phyloP scores from a whole-genome alignment of 2,329 filamentous ascomycete genomes.

The Exophiala mesophila region DNA sequence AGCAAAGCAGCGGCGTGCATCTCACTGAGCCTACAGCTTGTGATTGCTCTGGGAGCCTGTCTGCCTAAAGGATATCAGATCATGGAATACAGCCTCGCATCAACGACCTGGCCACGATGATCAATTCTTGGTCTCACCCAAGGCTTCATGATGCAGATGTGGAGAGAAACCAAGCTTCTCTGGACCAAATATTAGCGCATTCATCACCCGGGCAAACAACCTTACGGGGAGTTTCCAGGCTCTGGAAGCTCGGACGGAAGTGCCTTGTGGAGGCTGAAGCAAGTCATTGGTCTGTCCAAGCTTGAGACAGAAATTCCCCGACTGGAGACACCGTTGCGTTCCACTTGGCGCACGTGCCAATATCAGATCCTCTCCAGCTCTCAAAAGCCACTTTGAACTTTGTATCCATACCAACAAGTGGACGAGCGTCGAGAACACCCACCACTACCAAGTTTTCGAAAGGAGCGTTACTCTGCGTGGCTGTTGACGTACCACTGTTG shows the following conservation, averaged over 20 bases:
- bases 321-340: slow-evolving; percentile 1
- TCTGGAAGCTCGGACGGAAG: not conserved
- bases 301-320: not conserved
- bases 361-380: slow-evolving; percentile 1
- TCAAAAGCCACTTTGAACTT: slow-evolving; percentile 3
- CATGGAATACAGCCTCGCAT: too few species aligned
- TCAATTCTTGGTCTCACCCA: too few species aligned
- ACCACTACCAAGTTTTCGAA: too few species aligned
- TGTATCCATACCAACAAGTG: slow-evolving; percentile 18
- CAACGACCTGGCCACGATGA: too few species aligned
- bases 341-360: slow-evolving; percentile 4
- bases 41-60: too few species aligned
- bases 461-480: too few species aligned
- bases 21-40: too few species aligned
- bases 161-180: not conserved
- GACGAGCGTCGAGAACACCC: slow-evolving; percentile 9
- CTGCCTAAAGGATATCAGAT: too few species aligned
- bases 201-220: not conserved
- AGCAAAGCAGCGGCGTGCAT: too few species aligned
- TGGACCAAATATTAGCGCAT: not conserved
- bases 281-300: not conserved
- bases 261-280: not conserved
- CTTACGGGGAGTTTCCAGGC: not conserved
- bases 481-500: too few species aligned
- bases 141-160: not conserved